Percentiles rank a stretch among this genome's conserved stretches.
Evolutionary conservation across 2,329 filamentous ascomycete genomes (phyloP).

Genomic region (Botrytis cinerea): DNA sequence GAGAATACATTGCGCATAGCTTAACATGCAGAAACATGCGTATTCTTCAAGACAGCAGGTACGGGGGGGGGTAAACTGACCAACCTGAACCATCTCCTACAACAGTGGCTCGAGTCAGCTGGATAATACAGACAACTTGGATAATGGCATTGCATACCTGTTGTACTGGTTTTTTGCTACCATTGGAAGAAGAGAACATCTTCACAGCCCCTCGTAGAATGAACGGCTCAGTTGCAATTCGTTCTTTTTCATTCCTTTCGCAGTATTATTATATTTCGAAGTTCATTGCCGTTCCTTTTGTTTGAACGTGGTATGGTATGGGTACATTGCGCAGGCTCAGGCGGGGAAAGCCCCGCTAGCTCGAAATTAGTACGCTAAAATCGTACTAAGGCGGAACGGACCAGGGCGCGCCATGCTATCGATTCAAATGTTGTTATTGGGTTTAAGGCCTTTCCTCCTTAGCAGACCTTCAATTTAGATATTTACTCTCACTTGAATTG

Average conservation of each 20-base stretch:
- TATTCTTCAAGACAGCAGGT: neutral
- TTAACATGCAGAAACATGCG: neutral
- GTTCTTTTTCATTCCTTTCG: constrained; percentile 11
- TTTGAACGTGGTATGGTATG: constrained; percentile 4
- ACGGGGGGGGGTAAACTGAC: constrained; percentile 60
- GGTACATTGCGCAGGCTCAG: constrained; percentile 7
- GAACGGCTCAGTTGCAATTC: neutral
- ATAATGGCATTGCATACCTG: constrained; percentile 58
- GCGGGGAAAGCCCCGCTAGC: constrained; percentile 14
- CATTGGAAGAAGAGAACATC: constrained; percentile 66
- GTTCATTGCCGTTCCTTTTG: neutral
- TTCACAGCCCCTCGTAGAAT: constrained; percentile 27
- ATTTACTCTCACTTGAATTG: neutral
- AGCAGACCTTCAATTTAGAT: neutral
- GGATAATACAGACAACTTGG: constrained; percentile 21
- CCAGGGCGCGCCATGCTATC: constrained; percentile 6
- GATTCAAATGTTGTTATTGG: constrained; percentile 9
- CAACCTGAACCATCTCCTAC: constrained; percentile 99
- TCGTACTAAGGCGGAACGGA: constrained; percentile 5
- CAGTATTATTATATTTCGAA: constrained; percentile 7
- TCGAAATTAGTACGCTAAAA: constrained; percentile 4
- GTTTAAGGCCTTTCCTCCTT: neutral
- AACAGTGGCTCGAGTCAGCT: constrained; percentile 25
- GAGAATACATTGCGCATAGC: neutral
- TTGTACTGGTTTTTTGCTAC: constrained; percentile 69